Base-by-base conservation (phyloP, 805 yeast species). In the Cyberlindnera maritima region DNA sequence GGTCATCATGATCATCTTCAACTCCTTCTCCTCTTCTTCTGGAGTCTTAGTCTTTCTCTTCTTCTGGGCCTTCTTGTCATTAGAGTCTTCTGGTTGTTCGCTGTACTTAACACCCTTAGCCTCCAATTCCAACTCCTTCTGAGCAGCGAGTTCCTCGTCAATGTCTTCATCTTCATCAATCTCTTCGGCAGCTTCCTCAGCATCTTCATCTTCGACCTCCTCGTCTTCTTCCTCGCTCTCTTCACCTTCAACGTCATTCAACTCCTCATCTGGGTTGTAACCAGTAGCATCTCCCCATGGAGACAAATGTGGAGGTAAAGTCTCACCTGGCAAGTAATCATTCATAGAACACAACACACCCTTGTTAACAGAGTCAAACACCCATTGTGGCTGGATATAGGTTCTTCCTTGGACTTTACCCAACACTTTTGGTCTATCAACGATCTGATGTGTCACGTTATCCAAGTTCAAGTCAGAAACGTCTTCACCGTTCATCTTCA, bases 271-370 rank as follows among this genome's bases (percentile, higher is more conserved):
- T 59, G 99, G 98, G 67, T 92, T 81, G 70, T 94, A 94, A 45
- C 83, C 85, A 58, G 85, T 89, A 40, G 91, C 79, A 71, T 94
- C 99, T 58, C 98, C 98, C 98, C 99, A 94, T 73, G 99, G 99
- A 43, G 96, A 88, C 61, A 94, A 74, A 68, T 94, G 99, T 32
- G 99, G 97, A 38, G 99, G 99, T 54, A 94, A 75, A 4, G 88
- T 72, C 70, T 92, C 97, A 47, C 99, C 99, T 5, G 97, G 96
- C 37, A 95, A 86, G 63, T 94, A 94, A 46, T 75, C 76, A 46
- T 84, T 82, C 19, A 88, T 96, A 17, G 94, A 80, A 49, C 86
- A 73, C 50, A 94, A 74, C 49, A 78, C 74, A 41, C 80, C 78
- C 68, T 85, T 85, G 72, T 94, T 94, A 50, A 94, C 71, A 61